Conservation (phyloP, 2,329 filamentous ascomycete species). For the Neurospora crassa region DNA sequence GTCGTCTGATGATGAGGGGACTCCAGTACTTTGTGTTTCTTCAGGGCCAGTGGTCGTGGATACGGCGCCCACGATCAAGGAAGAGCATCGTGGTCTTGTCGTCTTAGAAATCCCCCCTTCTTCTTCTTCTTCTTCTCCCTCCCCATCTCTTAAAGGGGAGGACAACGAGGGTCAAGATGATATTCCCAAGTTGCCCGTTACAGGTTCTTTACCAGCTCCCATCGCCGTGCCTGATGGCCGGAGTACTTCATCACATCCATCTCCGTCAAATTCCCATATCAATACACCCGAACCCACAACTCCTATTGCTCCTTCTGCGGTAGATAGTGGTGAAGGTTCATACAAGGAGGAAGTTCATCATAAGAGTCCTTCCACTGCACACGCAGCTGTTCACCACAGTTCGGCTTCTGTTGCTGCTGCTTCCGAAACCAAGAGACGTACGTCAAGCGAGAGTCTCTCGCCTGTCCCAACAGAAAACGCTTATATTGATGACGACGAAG, state of each 20-base stretch:
- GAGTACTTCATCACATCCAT: background rate
- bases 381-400: background rate
- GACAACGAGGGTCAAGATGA: background rate
- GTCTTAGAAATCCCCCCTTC: background rate
- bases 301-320: background rate
- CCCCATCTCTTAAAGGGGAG: background rate
- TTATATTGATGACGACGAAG: background rate
- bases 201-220: background rate
- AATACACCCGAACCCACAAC: background rate
- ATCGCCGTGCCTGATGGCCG: background rate
- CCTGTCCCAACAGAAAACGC: background rate
- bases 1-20: background rate
- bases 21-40: background rate
- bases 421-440: background rate
- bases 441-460: background rate
- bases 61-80: background rate
- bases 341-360: background rate
- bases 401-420: background rate
- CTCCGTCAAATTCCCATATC: background rate
- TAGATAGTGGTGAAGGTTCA: background rate
- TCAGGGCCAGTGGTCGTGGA: background rate
- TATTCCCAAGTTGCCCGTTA: background rate
- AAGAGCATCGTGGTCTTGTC: background rate
- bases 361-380: background rate
- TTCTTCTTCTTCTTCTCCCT: background rate